Evolutionary conservation across 495 filamentous ascomycete species (phyloP).

Genomic region (Xylaria nigripes): DNA sequence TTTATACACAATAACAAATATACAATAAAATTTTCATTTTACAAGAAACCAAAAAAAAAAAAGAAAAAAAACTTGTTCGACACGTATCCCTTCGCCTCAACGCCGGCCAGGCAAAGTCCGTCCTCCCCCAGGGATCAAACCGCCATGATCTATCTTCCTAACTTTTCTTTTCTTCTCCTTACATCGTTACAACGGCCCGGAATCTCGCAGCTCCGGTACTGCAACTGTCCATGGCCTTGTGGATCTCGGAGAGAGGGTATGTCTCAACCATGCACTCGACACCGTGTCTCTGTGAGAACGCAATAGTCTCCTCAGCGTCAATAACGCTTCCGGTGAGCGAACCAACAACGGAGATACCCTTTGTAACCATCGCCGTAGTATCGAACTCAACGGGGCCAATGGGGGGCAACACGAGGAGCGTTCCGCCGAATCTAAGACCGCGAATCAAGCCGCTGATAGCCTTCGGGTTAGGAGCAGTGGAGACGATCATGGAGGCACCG

Average conservation of each 20-base stretch:
- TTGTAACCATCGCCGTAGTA: conserved; percentile 37
- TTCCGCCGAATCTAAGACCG: conserved; percentile 49
- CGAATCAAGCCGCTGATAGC: conserved; percentile 46
- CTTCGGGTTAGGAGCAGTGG: conserved; percentile 53
- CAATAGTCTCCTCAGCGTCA: conserved; percentile 59
- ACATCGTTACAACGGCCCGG: conserved; percentile 46
- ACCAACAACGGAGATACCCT: conserved; percentile 48
- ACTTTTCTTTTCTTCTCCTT: conserved; percentile 9
- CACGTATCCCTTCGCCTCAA: background rate
- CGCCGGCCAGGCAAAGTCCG: background rate
- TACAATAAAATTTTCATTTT: too few relatives aligned
- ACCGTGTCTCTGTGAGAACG: conserved; percentile 48
- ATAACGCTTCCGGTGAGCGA: conserved; percentile 57
- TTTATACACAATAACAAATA: too few relatives aligned
- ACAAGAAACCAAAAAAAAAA: too few relatives aligned
- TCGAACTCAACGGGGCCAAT: conserved; percentile 46
- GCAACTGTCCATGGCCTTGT: conserved; percentile 47
- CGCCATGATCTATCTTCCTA: background rate
- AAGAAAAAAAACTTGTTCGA: too few relatives aligned
- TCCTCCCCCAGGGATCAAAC: background rate
- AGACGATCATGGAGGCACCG: conserved; percentile 53
- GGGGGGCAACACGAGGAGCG: conserved; percentile 51
- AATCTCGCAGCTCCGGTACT: conserved; percentile 40
- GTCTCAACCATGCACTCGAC: conserved; percentile 58
- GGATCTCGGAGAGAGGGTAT: conserved; percentile 49